These are phyloP conservation scores for Neurospora sp. DNA, from an alignment of 495 filamentous ascomycete species.

Conservation along the genomic window DNA sequence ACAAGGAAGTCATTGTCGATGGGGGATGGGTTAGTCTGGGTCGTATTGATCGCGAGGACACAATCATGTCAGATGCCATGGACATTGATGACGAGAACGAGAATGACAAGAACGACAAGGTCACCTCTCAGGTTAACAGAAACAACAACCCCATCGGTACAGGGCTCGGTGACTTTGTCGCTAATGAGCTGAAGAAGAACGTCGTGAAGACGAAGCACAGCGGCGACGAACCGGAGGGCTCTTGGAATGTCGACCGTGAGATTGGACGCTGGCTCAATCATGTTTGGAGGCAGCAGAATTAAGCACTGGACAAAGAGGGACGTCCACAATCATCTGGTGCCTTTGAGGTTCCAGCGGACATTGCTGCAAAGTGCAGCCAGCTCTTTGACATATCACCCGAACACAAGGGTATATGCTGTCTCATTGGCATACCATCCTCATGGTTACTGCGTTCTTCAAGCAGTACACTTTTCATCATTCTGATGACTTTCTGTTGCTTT, in stretches of 20 bases:
- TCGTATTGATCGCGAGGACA: too few relatives aligned
- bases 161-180: neutral
- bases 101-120: neutral
- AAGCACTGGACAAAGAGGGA: neutral
- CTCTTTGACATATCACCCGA: neutral
- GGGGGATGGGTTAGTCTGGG: too few relatives aligned
- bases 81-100: neutral
- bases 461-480: neutral
- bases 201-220: neutral
- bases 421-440: neutral
- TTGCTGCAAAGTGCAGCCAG: neutral
- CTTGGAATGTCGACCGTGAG: rapidly evolving
- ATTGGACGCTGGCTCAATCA: neutral
- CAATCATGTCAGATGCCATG: neutral
- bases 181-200: neutral
- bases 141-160: neutral
- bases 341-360: neutral
- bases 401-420: neutral
- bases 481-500: neutral
- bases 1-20: neutral
- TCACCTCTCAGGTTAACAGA: neutral
- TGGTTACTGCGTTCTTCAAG: neutral
- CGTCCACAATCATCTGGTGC: neutral
- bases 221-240: neutral
- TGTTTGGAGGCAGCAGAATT: neutral